Evolutionary conservation across 495 filamentous ascomycete genomes (phyloP).

Genomic region (Aspergillus leporis): DNA sequence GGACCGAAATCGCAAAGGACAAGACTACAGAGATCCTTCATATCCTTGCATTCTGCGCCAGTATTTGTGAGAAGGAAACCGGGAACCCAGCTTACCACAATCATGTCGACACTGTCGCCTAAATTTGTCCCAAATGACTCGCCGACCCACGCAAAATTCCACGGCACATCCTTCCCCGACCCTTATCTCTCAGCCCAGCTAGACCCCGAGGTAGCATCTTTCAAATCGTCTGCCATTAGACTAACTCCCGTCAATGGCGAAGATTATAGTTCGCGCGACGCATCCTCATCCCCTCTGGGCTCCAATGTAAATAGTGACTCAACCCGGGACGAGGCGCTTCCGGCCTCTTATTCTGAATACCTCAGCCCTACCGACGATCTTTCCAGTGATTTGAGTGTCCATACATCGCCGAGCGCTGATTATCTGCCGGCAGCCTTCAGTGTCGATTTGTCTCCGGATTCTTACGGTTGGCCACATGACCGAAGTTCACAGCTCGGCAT

Average conservation of each 20-base stretch:
- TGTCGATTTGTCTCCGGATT: constrained; percentile 4
- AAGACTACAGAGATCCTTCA: not conserved
- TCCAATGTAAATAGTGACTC: constrained; percentile 8
- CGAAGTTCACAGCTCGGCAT: constrained; percentile 1
- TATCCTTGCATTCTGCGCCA: not conserved
- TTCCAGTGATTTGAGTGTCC: constrained; percentile 22
- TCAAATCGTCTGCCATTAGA: constrained; percentile 37
- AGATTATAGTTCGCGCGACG: constrained; percentile 22
- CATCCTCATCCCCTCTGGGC: constrained; percentile 15
- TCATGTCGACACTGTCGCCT: constrained; percentile 32
- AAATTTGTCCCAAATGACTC: constrained; percentile 26
- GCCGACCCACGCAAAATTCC: constrained; percentile 16
- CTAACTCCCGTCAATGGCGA: constrained; percentile 29
- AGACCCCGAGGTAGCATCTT: constrained; percentile 42
- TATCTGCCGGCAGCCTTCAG: constrained; percentile 9
- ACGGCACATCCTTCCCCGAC: constrained; percentile 23
- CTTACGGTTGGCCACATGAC: constrained; percentile 16
- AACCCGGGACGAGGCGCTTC: constrained; percentile 11
- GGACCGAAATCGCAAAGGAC: not conserved
- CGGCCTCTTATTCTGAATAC: constrained; percentile 22
- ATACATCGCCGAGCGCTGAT: constrained; percentile 22
- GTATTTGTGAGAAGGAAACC: not conserved
- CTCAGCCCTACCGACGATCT: constrained; percentile 24
- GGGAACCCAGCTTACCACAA: not conserved
- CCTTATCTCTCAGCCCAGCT: constrained; percentile 42